Base-by-base conservation (phyloP, 495 filamentous ascomycete species). In the Neurospora sp. region DNA sequence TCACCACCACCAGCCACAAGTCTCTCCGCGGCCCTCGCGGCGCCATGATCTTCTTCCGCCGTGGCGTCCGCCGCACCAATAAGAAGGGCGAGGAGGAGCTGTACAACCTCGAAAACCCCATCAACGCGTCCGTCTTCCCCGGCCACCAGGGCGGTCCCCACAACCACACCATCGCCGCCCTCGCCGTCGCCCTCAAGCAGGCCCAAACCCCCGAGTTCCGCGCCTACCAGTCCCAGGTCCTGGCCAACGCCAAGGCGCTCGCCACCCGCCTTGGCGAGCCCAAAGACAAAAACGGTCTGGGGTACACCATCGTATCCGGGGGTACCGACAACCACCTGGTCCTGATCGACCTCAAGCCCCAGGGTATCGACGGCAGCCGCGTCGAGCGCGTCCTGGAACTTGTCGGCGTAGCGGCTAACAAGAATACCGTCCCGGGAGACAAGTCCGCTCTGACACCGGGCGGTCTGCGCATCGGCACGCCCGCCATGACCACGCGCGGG, bases 1-100 rank as follows among this genome's bases (percentile, higher is more conserved):
- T 99, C 73, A 98, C 96, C 45, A 99, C 96, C n/a, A 99, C 96
- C 54, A 96, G 92, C 54, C 96, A 99, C 88, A 99, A 99, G 85
- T 97, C 93, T 43, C 87, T 99, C 31, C 93, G 96, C 75, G 96
- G 96, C 15, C 96, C 96, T 24, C 90, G 96, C 54, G 96, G 96
- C 59, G 96, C 96, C 72, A 93, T 99, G 90, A 99, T 99, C 82
- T 99, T 99, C 88, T 98, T 90, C 88, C 92, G 96, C 74, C 94
- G 92, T 78, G 96, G 96, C 70, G 90, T 98, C 43, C 89, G 96
- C 72, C 88, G 90, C 81, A 91, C 90, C 34, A 90, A 97, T 79
- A 97, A 97, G 86, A 94, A 91, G 74, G 94, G 94, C 45, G 91
- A 91, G 74, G 83, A 92, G 78, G 91, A 91, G 71, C 84, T 93